phyloP scores from a whole-genome alignment of 305 asterid species.

The Lippia alba region DNA sequence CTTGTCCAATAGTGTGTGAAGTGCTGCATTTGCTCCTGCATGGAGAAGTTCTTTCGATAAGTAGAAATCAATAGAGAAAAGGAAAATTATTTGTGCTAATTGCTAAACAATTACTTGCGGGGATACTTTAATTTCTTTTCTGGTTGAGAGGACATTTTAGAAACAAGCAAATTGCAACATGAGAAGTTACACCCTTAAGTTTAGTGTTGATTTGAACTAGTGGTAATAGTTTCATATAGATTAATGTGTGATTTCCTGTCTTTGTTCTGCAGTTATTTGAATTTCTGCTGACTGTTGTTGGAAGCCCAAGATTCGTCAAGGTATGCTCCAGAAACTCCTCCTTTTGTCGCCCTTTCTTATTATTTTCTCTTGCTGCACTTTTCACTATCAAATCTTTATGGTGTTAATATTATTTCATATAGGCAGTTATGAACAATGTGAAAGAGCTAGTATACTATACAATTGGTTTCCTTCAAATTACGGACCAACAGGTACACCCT shows the following conservation, averaged over 20 bases:
- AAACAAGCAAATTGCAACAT: slow-evolving; percentile 4
- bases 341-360: too few relatives aligned
- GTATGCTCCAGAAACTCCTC: slow-evolving; percentile 47
- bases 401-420: slow-evolving; percentile 29
- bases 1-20: too few relatives aligned
- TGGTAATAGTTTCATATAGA: slow-evolving; percentile 5
- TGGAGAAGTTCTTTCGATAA: too few relatives aligned
- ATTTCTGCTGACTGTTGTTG: slow-evolving; percentile 79
- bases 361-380: slow-evolving; percentile 18
- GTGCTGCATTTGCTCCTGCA: too few relatives aligned
- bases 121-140: not conserved
- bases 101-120: not conserved
- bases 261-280: slow-evolving; percentile 78
- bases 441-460: slow-evolving; percentile 86
- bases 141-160: not conserved
- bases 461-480: slow-evolving; percentile 87
- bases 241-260: slow-evolving; percentile 32
- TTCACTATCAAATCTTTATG: slow-evolving; percentile 31
- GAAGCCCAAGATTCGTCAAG: slow-evolving; percentile 76
- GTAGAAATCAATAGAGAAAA: too few relatives aligned
- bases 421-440: slow-evolving; percentile 75
- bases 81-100: not conserved
- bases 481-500: slow-evolving; percentile 85
- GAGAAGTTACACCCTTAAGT: not conserved
- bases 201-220: slow-evolving; percentile 1